These are phyloP conservation scores for Beta macrorhiza DNA, from an alignment of 179 eudicot genomes.

Conservation along the genomic window DNA sequence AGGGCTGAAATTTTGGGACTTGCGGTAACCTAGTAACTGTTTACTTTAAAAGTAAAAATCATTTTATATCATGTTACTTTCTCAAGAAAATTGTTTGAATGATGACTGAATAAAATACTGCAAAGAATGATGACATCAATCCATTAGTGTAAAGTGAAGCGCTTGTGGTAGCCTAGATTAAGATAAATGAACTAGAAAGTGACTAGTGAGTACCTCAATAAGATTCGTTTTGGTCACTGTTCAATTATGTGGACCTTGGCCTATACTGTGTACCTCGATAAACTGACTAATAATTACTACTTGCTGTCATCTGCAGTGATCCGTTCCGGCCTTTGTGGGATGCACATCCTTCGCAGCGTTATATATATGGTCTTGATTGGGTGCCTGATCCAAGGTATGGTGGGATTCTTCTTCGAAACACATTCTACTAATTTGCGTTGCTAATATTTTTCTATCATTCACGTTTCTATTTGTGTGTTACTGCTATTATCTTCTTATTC, in stretches of 20 bases:
- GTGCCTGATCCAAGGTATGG: conserved; percentile 78
- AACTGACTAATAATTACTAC: conserved; percentile 14
- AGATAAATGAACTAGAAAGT: too few species aligned
- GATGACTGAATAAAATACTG: not conserved
- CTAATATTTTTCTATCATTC: not conserved
- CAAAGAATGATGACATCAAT: not conserved
- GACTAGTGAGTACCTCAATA: too few species aligned
- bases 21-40: conserved; percentile 52
- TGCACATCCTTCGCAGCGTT: conserved; percentile 47
- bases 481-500: not conserved
- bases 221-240: not conserved
- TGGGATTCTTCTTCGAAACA: not conserved
- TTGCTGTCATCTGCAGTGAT: conserved; percentile 52
- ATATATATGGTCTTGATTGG: conserved; percentile 81
- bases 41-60: not conserved
- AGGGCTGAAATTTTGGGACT: conserved; percentile 91
- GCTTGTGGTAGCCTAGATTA: not conserved
- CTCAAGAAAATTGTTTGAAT: not conserved
- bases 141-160: not conserved
- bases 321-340: conserved; percentile 89
- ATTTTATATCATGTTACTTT: not conserved
- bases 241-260: not conserved
- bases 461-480: not conserved
- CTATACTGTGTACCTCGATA: not conserved
- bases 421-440: not conserved